These are phyloP conservation scores for Hanseniaspora nectarophila DNA, from an alignment of 805 yeast genomes.

Conservation along the genomic window DNA sequence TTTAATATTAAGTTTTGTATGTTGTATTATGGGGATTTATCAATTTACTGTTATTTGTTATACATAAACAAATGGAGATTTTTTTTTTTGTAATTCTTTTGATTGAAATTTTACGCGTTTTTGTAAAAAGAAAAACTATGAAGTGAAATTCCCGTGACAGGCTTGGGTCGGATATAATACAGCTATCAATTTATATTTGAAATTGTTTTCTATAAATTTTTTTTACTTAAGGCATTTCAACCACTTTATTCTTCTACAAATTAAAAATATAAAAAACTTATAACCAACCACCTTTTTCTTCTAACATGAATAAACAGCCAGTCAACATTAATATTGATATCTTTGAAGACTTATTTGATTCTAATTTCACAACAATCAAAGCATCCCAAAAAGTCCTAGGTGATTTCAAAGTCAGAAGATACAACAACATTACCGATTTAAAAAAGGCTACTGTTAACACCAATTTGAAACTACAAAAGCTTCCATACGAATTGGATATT, in stretches of 20 bases:
- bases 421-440: background rate
- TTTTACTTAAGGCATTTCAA: too few relatives aligned
- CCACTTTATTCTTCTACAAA: too few relatives aligned
- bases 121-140: too few relatives aligned
- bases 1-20: background rate
- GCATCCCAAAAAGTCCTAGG: background rate
- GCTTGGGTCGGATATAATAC: too few relatives aligned
- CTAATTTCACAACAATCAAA: background rate
- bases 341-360: background rate
- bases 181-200: too few relatives aligned
- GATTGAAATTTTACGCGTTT: too few relatives aligned
- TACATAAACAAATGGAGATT: background rate
- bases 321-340: background rate
- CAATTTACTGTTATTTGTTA: background rate
- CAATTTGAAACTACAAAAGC: background rate
- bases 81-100: too few relatives aligned
- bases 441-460: background rate
- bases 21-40: background rate
- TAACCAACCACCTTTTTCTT: too few relatives aligned
- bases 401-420: background rate
- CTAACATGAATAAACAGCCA: background rate
- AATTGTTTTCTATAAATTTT: too few relatives aligned
- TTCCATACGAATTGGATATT: background rate
- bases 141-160: too few relatives aligned
- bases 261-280: too few relatives aligned